Percentiles rank a stretch among this genome's conserved stretches.
Conservation (phyloP, 495 filamentous ascomycete species). For the Penicillium angulare region DNA sequence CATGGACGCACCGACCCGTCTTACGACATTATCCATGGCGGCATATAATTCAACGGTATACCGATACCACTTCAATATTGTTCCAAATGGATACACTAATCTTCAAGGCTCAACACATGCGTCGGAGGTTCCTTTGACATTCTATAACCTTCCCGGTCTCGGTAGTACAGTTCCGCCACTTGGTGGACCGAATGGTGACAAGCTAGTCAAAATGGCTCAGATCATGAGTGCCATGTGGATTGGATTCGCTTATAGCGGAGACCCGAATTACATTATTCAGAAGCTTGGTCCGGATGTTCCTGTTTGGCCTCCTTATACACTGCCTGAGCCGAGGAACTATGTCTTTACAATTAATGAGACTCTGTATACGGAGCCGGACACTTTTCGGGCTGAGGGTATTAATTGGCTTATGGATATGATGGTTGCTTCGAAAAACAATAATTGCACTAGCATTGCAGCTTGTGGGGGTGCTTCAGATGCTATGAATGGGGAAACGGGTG, state of each 20-base stretch:
- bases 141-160: background rate
- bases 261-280: background rate
- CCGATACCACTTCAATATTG: background rate
- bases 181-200: background rate
- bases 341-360: background rate
- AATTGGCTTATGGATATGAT: background rate
- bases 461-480: background rate
- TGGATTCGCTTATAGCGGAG: background rate
- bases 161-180: background rate
- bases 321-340: background rate
- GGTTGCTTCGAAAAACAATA: background rate
- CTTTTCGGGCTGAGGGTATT: background rate
- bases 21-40: background rate
- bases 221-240: background rate
- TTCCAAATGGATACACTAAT: background rate
- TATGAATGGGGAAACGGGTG: background rate
- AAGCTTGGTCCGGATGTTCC: background rate
- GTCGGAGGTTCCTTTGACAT: background rate
- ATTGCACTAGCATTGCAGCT: background rate
- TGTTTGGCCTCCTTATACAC: background rate
- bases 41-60: background rate
- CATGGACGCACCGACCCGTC: background rate
- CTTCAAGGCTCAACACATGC: background rate
- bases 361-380: background rate
- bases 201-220: background rate